Evolutionary conservation across 345 rosid genomes (phyloP), one percentile per base, ranked within the genome.

Genomic region (Garcia nutans): DNA sequence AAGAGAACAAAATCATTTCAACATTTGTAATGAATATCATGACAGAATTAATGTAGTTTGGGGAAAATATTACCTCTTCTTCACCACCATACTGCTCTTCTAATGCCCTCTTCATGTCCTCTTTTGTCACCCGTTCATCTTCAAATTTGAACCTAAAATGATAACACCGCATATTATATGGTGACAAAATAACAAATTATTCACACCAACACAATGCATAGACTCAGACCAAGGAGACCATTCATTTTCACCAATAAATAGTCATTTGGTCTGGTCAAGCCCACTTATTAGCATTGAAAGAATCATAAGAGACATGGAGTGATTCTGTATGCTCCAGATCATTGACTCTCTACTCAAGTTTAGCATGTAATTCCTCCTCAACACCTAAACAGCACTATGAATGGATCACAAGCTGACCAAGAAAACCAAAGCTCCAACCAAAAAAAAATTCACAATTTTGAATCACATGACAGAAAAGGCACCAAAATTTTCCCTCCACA

Each of bases 41-140:
- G 19, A 37, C n/a, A 60, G 15, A 52, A 72, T 23, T 57, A 31
- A 23, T 52, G 45, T 6, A 55, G 23, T 1, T 13, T 22, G 24
- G 33, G 10, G 2, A 44, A 37, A 19, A 11, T 16, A 2, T 61
- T 75, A 92, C 99, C 97, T 92, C 99, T 83, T 92, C 97, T 85
- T 93, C 98, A 73, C 99, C 98, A 72, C 99, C 99, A 76, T 92
- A 96, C 87, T 96, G 99, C 87, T 93, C 98, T 73, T 96, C 99
- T 55, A 96, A 72, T 60, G 97, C 99, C 86, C 93, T 92, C 82
- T 89, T 92, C 75, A 85, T 42, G 72, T 96, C 99, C 87, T 93
- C 99, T 80, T 93, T 93, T 49, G 99, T 96, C 74, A 96, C 99
- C 72, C 96, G 86, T 76, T 96, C 99, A 80, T 96, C 99, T 76